Base-by-base conservation (phyloP, 306 rosid species). In the Cyclanthera cordifolia region DNA sequence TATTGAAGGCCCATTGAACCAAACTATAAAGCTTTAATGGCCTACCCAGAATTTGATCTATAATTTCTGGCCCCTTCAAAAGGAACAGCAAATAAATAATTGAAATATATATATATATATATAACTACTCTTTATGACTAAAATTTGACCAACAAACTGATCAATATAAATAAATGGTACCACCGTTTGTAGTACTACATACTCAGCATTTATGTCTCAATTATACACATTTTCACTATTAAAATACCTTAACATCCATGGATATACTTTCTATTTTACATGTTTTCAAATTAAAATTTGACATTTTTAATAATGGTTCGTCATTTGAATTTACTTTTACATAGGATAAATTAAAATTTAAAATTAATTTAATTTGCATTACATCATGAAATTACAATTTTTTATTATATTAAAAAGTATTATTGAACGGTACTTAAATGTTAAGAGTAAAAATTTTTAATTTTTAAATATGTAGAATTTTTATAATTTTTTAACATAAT, bases 61-160 rank as follows among this genome's bases (percentile, higher is more conserved):
- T 19, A 60, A 34, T 60, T n/a, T 19, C n/a, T n/a, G 67, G 67
- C 67, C 27, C 49, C 63, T 55, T 25, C 20, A 56, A 56, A 25
- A 56, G 20, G 43, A 5, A 2, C 63, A 56, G 12, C 4, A 27
- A 56, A 13, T 25, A 9, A 56, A 56, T 56, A 27, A 56, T 56
- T 56, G 39, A 14, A 56, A 27, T 20, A 24, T 24, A 1, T 4
- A 51, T 7, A n/a, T n/a, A n/a, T n/a, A n/a, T n/a, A n/a, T n/a
- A n/a, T 54, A 17, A 24, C 60, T 14, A 1, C 39, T 25, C 14
- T 14, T 14, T 15, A 15, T 27, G 11, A 27, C 64, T 12, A 8
- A 55, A 25, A 55, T 55, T 55, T 55, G 14, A 54, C 60, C 60
- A 54, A 54, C 0, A 54, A 4, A 4, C 63, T 7, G 1, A n/a